Evolutionary conservation across 352 stramenopile genomes (phyloP).

Genomic region (Phytophthora podocarpi): DNA sequence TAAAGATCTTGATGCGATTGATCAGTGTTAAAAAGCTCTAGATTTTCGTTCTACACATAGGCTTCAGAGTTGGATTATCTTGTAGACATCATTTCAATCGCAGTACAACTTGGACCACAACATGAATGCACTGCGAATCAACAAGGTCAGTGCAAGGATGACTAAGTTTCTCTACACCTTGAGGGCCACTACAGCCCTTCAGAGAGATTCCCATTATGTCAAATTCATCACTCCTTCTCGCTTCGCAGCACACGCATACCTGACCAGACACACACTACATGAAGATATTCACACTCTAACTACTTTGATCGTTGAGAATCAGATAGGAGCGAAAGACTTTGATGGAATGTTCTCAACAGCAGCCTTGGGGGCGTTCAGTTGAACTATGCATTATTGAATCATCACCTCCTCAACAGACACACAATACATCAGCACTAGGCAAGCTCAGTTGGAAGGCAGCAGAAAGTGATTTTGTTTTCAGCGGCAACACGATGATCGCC

Average conservation of each 20-base stretch:
- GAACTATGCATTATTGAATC: slow-evolving; percentile 82
- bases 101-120: not conserved
- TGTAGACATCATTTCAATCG: slow-evolving; percentile 73
- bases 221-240: slow-evolving; percentile 74
- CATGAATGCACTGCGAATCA: not conserved
- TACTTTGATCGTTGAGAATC: slow-evolving; percentile 53
- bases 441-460: slow-evolving; percentile 89
- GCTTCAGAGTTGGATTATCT: slow-evolving; percentile 89
- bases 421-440: slow-evolving; percentile 3
- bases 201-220: slow-evolving; percentile 86
- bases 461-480: slow-evolving; percentile 87
- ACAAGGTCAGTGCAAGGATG: slow-evolving; percentile 85
- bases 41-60: slow-evolving; percentile 72
- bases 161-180: slow-evolving; percentile 64
- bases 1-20: slow-evolving; percentile 40
- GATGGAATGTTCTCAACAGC: slow-evolving; percentile 68
- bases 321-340: slow-evolving; percentile 90
- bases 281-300: not conserved
- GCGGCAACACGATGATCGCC: slow-evolving; percentile 43
- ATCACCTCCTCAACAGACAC: slow-evolving; percentile 58
- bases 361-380: slow-evolving; percentile 66
- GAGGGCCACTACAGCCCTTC: slow-evolving; percentile 44
- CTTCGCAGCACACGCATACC: slow-evolving; percentile 1
- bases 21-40: slow-evolving; percentile 90
- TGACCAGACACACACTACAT: slow-evolving; percentile 8